Base-by-base conservation (phyloP, 1,284 basidiomycete genomes). In the Boletus semigastroideus region DNA sequence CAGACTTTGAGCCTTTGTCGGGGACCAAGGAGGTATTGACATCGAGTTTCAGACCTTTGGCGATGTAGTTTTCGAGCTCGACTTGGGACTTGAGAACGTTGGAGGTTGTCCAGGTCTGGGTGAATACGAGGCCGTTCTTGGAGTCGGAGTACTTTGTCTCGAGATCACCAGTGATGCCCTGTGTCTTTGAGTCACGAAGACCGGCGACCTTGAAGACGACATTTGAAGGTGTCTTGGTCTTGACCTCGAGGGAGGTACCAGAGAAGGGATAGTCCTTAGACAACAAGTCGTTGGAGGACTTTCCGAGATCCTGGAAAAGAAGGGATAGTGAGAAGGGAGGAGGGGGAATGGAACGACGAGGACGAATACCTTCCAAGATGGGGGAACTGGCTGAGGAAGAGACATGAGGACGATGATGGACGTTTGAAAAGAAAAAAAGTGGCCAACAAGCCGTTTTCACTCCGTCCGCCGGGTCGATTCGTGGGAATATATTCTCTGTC, bases 31-130 rank as follows among this genome's bases (percentile, higher is more conserved):
- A 84, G 60, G 93, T 89, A 69, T 81, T 82, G 56, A 98, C 74
- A 74, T 98, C 96, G 67, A 99, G 80, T 82, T 99, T 99, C 76
- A 99, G 85, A 62, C 94, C 96, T 78, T 95, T 93, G 66, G 95
- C 94, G 69, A 99, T 86, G 78, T 95, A 90, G 83, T 98, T 96
- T 77, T 98, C 95, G 68, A 98, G 81, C 83, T 99, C 97, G 61
- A 99, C 76, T 74, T 92, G 86, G 66, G 90, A 90, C 75, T 87
- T 88, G 76, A 98, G 87, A 68, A 90, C 74, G 79, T 98, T 97
- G 72, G 85, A 72, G 67, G 95, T 97, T 54, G 93, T 94, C 97
- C 97, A 99, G 54, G 90, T 84, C 77, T 94, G 86, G 65, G 94
- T 96, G 78, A 95, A 79, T 69, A 86, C 86, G 67, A 97, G 79